phyloP scores from a whole-genome alignment of 2,329 filamentous ascomycete genomes.

The Penicillium sp. region DNA sequence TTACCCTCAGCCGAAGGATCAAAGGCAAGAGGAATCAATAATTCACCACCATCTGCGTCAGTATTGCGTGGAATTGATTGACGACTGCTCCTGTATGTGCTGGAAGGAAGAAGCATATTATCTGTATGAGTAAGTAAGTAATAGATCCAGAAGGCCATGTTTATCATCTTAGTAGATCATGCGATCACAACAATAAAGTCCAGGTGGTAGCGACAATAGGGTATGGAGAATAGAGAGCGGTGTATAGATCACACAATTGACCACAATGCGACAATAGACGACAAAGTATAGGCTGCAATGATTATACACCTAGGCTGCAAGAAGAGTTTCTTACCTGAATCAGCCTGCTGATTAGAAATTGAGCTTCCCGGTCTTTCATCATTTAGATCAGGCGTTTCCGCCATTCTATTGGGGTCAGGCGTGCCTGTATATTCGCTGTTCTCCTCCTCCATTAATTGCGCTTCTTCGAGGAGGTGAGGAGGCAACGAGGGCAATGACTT shows the following conservation, averaged over 20 bases:
- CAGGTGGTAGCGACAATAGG: neutral
- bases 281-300: neutral
- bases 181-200: neutral
- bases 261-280: neutral
- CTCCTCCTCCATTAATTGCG: conserved; percentile 59
- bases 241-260: neutral
- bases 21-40: conserved; percentile 72
- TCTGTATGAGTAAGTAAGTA: conserved; percentile 38
- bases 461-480: conserved; percentile 63
- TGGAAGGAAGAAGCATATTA: conserved; percentile 68
- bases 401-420: conserved; percentile 28
- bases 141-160: neutral
- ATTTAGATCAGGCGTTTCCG: conserved; percentile 17
- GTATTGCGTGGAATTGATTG: conserved; percentile 63
- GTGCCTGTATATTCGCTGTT: conserved; percentile 63
- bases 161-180: neutral
- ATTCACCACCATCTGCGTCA: conserved; percentile 61
- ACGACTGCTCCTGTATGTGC: conserved; percentile 73
- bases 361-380: conserved; percentile 24
- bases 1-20: conserved; percentile 61
- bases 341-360: conserved; percentile 25
- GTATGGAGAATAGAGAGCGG: neutral
- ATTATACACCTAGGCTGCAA: neutral
- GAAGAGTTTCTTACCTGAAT: conserved; percentile 31
- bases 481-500: conserved; percentile 92